Evolutionary conservation across 345 rosid species (phyloP).

Genomic region (Eutrema heterophyllum): DNA sequence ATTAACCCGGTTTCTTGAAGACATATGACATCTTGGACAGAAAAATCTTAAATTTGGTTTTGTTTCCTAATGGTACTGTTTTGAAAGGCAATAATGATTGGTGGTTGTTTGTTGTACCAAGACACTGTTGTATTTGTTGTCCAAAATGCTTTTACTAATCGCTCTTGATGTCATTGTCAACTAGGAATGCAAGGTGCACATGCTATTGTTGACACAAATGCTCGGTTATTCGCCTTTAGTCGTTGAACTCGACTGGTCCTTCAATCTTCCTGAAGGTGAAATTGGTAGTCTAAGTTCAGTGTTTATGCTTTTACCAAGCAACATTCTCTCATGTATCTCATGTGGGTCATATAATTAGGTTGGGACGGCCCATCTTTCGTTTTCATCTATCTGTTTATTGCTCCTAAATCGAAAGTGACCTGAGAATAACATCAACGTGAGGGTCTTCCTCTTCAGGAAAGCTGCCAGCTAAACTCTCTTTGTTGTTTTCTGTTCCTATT

Average conservation of each 20-base stretch:
- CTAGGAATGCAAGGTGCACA: conserved; percentile 22
- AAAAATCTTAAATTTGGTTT: neutral
- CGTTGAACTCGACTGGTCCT: conserved; percentile 9
- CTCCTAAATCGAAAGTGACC: conserved; percentile 30
- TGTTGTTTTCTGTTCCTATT: conserved; percentile 20
- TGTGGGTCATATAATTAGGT: conserved; percentile 31
- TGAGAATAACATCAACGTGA: conserved; percentile 31
- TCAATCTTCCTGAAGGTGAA: conserved; percentile 19
- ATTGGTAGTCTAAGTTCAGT: conserved; percentile 26
- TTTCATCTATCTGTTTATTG: conserved; percentile 29
- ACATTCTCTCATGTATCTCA: conserved; percentile 21
- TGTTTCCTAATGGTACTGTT: conserved; percentile 19
- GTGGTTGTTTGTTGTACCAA: too few relatives aligned
- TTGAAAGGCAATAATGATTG: conserved; percentile 15
- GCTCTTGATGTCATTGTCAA: conserved; percentile 3
- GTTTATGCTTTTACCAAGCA: conserved; percentile 20
- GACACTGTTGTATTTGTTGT: conserved; percentile 15
- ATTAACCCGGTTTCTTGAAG: neutral
- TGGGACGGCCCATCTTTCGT: conserved; percentile 28
- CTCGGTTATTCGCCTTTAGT: conserved; percentile 14
- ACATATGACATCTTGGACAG: neutral
- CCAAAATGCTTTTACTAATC: neutral
- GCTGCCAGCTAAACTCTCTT: conserved; percentile 31
- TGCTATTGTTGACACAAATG: conserved; percentile 21
- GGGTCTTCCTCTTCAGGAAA: conserved; percentile 29